These are phyloP conservation scores for Macrolepiota fuliginosa DNA, from an alignment of 768 basidiomycete genomes.

Conservation along the genomic window DNA sequence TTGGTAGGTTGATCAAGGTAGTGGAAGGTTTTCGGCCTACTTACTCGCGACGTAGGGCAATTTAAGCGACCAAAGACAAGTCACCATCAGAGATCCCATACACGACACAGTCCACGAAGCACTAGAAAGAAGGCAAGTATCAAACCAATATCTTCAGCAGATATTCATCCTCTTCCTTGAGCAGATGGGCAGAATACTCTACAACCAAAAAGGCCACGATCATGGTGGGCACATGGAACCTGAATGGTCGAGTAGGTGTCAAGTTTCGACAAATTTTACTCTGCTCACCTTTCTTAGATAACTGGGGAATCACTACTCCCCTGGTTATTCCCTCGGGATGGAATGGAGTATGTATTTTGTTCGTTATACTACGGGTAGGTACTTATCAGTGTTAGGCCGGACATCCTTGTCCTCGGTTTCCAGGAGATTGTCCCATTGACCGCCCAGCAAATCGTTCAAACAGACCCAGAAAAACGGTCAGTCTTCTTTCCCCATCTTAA, in stretches of 20 bases:
- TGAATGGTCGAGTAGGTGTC: conserved; percentile 77
- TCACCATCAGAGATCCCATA: conserved; percentile 91
- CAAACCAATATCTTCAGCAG: conserved; percentile 9
- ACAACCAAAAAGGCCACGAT: conserved; percentile 66
- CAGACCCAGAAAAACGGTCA: conserved; percentile 90
- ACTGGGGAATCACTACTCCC: conserved; percentile 81
- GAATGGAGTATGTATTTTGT: conserved; percentile 40
- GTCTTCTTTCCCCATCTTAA: background rate
- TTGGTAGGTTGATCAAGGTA: conserved; percentile 50
- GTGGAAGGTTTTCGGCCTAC: background rate
- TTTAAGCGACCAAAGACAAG: conserved; percentile 80
- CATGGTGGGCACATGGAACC: conserved; percentile 93
- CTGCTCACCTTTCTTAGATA: conserved; percentile 35
- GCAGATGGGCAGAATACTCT: conserved; percentile 82
- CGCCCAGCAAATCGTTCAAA: conserved; percentile 95
- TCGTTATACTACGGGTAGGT: conserved; percentile 17
- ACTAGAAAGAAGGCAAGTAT: conserved; percentile 60
- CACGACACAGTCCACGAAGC: conserved; percentile 81
- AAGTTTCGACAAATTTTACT: background rate
- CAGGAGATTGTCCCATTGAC: conserved; percentile 98
- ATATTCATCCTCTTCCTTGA: conserved; percentile 12
- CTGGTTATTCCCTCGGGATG: conserved; percentile 85
- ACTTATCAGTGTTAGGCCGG: conserved; percentile 51
- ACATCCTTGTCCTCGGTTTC: conserved; percentile 88
- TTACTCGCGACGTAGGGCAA: conserved; percentile 69